A percentile compares a stretch with the other conserved stretches of the same genome.
Evolutionary conservation across 2,329 filamentous ascomycete species (phyloP).

Genomic region (Mycosphaerella sp.): DNA sequence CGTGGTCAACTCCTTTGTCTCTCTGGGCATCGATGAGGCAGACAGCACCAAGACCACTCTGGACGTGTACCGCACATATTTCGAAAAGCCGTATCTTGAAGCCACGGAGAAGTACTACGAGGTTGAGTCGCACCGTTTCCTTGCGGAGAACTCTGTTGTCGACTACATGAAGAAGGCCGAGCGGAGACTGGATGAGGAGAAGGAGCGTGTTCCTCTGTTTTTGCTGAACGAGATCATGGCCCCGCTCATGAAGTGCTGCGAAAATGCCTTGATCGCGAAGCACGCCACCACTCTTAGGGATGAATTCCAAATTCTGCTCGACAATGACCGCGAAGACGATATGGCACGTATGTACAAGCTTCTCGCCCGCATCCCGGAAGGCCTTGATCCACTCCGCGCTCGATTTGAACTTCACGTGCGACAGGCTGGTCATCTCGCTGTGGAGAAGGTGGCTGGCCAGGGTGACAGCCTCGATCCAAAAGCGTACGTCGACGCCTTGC

Average conservation of each 20-base stretch:
- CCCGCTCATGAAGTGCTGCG: constrained; percentile 78
- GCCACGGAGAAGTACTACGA: constrained; percentile 83
- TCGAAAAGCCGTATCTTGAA: constrained; percentile 83
- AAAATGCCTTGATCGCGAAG: constrained; percentile 80
- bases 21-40: constrained; percentile 84
- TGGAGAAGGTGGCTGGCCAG: constrained; percentile 83
- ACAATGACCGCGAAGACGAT: constrained; percentile 91
- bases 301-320: constrained; percentile 88
- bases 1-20: constrained; percentile 92
- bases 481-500: constrained; percentile 87
- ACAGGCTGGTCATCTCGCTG: constrained; percentile 78
- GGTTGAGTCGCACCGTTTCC: constrained; percentile 86
- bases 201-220: constrained; percentile 86
- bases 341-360: constrained; percentile 95
- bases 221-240: constrained; percentile 83
- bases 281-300: constrained; percentile 82
- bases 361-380: constrained; percentile 80
- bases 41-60: constrained; percentile 91
- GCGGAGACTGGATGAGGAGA: constrained; percentile 79
- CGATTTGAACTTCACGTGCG: constrained; percentile 90
- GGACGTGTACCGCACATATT: constrained; percentile 87
- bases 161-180: constrained; percentile 99
- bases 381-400: constrained; percentile 76
- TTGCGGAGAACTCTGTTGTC: constrained; percentile 93
- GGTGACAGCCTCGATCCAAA: constrained; percentile 91